Evolutionary conservation across 2,329 filamentous ascomycete genomes (phyloP).

Genomic region (Colletotrichum eleusines): DNA sequence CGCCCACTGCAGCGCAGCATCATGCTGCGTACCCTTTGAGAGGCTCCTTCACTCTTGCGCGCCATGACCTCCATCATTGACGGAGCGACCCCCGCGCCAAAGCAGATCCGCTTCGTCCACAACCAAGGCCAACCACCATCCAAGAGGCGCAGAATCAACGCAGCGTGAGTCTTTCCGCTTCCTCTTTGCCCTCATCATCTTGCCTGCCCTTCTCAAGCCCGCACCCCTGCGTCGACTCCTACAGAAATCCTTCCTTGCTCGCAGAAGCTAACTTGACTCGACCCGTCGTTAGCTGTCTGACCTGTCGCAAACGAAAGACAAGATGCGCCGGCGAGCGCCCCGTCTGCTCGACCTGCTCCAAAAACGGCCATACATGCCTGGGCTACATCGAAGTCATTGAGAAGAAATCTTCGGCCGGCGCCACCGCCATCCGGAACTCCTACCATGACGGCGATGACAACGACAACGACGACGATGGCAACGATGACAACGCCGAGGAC

Average conservation of each 20-base stretch:
- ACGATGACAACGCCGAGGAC: constrained; percentile 50
- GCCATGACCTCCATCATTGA: constrained; percentile 52
- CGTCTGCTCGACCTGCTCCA: constrained; percentile 77
- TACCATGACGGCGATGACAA: constrained; percentile 47
- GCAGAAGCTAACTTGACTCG: constrained; percentile 26
- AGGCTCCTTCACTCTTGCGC: constrained; percentile 38
- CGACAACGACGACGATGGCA: constrained; percentile 50
- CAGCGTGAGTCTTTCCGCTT: constrained; percentile 69
- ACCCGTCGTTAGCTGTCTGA: constrained; percentile 67
- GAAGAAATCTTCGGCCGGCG: constrained; percentile 51
- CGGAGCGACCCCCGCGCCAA: constrained; percentile 59
- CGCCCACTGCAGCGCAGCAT: constrained; percentile 39
- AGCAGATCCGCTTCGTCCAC: constrained; percentile 83
- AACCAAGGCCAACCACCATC: constrained; percentile 85
- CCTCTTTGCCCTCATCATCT: background rate
- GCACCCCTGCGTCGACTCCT: background rate
- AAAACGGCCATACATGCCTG: constrained; percentile 76
- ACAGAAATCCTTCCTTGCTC: constrained; percentile 27
- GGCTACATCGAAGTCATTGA: constrained; percentile 72
- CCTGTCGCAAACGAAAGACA: constrained; percentile 82
- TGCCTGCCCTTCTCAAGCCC: background rate
- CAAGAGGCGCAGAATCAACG: constrained; percentile 82
- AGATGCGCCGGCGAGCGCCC: constrained; percentile 81
- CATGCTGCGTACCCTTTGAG: constrained; percentile 40
- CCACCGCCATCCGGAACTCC: constrained; percentile 35